These are phyloP conservation scores for Lachancea quebecensis DNA, from an alignment of 805 yeast species.

Conservation along the genomic window DNA sequence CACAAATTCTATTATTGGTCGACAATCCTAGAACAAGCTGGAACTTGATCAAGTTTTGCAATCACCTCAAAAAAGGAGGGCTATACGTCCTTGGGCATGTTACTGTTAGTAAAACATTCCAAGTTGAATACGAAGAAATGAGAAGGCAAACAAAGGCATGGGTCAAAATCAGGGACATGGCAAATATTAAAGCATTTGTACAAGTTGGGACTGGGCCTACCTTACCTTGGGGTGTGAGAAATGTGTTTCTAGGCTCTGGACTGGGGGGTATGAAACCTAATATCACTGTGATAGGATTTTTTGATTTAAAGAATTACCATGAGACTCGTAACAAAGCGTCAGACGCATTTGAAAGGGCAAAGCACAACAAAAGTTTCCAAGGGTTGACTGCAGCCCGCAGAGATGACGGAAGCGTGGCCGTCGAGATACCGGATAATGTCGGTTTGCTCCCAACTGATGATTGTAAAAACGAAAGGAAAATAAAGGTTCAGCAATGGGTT, in stretches of 20 bases:
- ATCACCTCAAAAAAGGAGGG: conserved; percentile 93
- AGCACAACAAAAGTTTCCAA: neutral
- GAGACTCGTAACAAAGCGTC: conserved; percentile 1
- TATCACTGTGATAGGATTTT: conserved; percentile 86
- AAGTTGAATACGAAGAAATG: conserved; percentile 59
- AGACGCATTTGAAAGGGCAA: neutral
- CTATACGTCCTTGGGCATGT: conserved; percentile 90
- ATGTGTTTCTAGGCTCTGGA: conserved; percentile 87
- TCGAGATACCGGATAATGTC: conserved; percentile 6
- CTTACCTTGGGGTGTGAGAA: conserved; percentile 91
- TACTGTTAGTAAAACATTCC: conserved; percentile 50
- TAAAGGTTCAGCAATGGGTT: conserved; percentile 80
- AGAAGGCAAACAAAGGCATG: conserved; percentile 72
- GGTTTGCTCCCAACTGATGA: conserved; percentile 65
- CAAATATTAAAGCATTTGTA: conserved; percentile 84
- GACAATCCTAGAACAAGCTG: conserved; percentile 91
- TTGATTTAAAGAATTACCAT: conserved; percentile 45
- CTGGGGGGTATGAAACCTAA: conserved; percentile 98
- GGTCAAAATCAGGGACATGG: conserved; percentile 71
- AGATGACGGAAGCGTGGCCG: conserved; percentile 5
- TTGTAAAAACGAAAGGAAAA: conserved; percentile 62
- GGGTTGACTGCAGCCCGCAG: conserved; percentile 3
- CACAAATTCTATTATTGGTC: conserved; percentile 80
- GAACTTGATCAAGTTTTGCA: conserved; percentile 88
- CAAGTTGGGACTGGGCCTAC: conserved; percentile 85